phyloP scores from a whole-genome alignment of 495 filamentous ascomycete species.

The Glarea lozoyensis region DNA sequence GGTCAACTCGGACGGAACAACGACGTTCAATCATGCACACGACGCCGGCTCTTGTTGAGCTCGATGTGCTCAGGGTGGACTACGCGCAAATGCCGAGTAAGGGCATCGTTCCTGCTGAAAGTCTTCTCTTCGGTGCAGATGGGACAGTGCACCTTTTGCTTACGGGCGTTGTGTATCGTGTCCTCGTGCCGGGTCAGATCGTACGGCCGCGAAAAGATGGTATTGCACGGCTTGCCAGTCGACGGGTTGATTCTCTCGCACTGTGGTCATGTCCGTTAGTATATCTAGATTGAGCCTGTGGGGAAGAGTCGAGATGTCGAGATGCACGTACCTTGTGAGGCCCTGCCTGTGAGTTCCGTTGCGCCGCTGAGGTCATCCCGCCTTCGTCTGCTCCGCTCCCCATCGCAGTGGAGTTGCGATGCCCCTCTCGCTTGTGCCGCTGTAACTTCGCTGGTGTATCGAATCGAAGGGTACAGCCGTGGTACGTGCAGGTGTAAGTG shows the following conservation, averaged over 20 bases:
- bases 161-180: slow-evolving; percentile 90
- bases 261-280: slow-evolving; percentile 3
- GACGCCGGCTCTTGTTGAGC: slow-evolving; percentile 49
- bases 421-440: slow-evolving; percentile 91
- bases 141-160: slow-evolving; percentile 92
- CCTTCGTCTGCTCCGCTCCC: slow-evolving; percentile 17
- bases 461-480: slow-evolving; percentile 82
- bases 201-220: slow-evolving; percentile 93
- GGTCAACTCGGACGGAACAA: no score
- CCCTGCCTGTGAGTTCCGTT: slow-evolving; percentile 73
- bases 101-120: slow-evolving; percentile 83
- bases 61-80: slow-evolving; percentile 82
- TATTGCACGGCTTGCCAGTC: slow-evolving; percentile 94
- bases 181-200: slow-evolving; percentile 96
- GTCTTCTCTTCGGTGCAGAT: slow-evolving; percentile 97
- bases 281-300: not conserved
- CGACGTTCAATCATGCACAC: slow-evolving; percentile 17
- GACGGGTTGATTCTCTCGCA: slow-evolving; percentile 91
- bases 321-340: slow-evolving; percentile 63
- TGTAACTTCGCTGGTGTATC: slow-evolving; percentile 78
- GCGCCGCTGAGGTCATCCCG: slow-evolving; percentile 41
- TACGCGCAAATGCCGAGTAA: slow-evolving; percentile 87
- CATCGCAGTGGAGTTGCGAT: slow-evolving; percentile 51
- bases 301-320: no score
- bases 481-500: slow-evolving; percentile 92